These are phyloP conservation scores for Nothopassalora personata DNA, from an alignment of 2,329 filamentous ascomycete genomes.

Conservation along the genomic window DNA sequence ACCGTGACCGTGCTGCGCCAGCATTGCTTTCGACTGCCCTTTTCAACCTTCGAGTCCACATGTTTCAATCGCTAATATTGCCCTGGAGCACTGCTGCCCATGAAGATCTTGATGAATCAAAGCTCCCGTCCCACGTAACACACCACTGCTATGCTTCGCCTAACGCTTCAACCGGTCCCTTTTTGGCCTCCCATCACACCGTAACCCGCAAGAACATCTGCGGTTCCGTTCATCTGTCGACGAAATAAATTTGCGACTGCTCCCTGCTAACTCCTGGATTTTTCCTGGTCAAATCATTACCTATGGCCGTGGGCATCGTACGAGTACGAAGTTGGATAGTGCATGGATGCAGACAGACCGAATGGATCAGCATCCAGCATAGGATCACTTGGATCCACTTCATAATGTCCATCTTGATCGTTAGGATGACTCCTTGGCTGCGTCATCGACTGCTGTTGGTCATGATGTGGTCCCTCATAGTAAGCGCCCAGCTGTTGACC, in stretches of 20 bases:
- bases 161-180: conserved; percentile 2
- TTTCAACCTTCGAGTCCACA: not conserved
- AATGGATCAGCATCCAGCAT: conserved; percentile 92
- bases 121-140: not conserved
- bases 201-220: conserved; percentile 13
- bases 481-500: conserved; percentile 25
- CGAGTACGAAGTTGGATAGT: conserved; percentile 16
- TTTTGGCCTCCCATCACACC: conserved; percentile 10
- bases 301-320: conserved; percentile 20
- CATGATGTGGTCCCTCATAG: conserved; percentile 16
- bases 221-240: conserved; percentile 11
- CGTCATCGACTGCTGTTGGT: conserved; percentile 17
- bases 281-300: not conserved
- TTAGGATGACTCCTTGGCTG: conserved; percentile 19
- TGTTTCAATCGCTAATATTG: not conserved
- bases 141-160: conserved; percentile 14
- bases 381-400: conserved; percentile 69
- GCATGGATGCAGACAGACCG: conserved; percentile 85
- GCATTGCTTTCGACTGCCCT: not conserved
- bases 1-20: not conserved
- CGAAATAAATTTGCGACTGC: conserved; percentile 2
- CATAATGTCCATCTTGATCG: conserved; percentile 31
- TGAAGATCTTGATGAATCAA: not conserved
- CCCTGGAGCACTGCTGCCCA: not conserved
- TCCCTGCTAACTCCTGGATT: not conserved